Base-by-base conservation (phyloP, 2,329 filamentous ascomycete species). In the Stemphylium vesicarium region DNA sequence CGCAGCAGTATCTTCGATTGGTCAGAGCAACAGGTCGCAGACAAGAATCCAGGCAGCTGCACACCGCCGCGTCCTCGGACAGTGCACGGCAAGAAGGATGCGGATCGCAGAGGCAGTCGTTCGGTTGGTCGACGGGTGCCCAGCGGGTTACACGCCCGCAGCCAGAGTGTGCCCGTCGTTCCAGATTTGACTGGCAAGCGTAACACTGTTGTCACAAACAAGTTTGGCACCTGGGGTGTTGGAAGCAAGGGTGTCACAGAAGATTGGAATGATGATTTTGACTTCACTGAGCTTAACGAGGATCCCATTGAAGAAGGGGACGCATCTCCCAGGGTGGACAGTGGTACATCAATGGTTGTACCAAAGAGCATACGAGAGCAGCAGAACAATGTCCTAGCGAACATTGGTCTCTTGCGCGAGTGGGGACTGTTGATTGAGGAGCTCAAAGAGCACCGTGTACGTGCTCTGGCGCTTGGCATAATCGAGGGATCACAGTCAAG, bases 181-280 rank as follows among this genome's bases (percentile, higher is more conserved):
- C 87, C 88, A 31, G 90, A 92, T 65, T 76, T 68, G 59, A 77
- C 72, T 63, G 80, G 71, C 65, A 75, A 80, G 75, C 57, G 88
- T 82, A 71, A 82, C 74, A 69, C 75, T 73, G 68, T 89, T 78
- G 73, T 80, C 74, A 68, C 84, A n/a, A 83, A 74, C 48, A 93
- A 92, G 66, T 94, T 92, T 68, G 89, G 90, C 38, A 93, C 90
- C 1, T 94, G 90, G 90, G 90, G 89, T 2, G 78, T 92, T 37
- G 86, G 88, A n/a, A 88, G 85, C 59, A 93, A 93, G 73, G 88
- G 85, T 13, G 87, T 88, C 10, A 93, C 88, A 57, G 91, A 96
- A 71, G 91, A 95, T 68, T 96, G 91, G 91, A 91, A 94, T 65
- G 90, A 93, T 60, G 91, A 96, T 72, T 95, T 96, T 65, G 90